These are phyloP conservation scores for Naumovozyma dairenensis DNA, from an alignment of 805 yeast species.

Conservation along the genomic window DNA sequence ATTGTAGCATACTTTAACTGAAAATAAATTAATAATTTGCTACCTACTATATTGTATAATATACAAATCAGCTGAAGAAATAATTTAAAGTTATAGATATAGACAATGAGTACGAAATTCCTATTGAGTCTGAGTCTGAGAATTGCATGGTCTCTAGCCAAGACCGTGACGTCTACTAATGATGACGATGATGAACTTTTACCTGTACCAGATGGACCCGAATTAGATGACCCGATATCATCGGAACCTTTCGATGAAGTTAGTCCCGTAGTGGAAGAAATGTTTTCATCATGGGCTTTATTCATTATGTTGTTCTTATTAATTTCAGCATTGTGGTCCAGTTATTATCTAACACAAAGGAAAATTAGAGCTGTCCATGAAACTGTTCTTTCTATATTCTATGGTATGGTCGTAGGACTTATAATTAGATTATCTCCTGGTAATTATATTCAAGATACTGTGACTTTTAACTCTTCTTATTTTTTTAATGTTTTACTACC, in stretches of 20 bases:
- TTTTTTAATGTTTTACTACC: constrained; percentile 91
- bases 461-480: constrained; percentile 86
- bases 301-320: constrained; percentile 74
- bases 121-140: constrained; percentile 9
- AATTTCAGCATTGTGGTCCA: constrained; percentile 88
- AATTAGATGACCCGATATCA: constrained; percentile 27
- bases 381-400: constrained; percentile 89
- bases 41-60: too few relatives aligned
- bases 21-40: too few relatives aligned
- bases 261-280: constrained; percentile 88
- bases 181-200: constrained; percentile 32
- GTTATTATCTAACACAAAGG: constrained; percentile 83
- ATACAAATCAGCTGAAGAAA: too few relatives aligned
- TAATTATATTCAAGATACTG: constrained; percentile 93
- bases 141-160: constrained; percentile 9
- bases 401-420: constrained; percentile 93
- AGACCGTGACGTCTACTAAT: constrained; percentile 5
- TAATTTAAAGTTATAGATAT: neutral
- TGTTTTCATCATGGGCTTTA: constrained; percentile 94
- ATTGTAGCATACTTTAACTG: too few relatives aligned
- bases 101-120: constrained; percentile 7
- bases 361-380: constrained; percentile 95
- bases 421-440: constrained; percentile 89
- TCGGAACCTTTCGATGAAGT: constrained; percentile 54
- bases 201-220: constrained; percentile 27